Base-by-base conservation (phyloP, 2,329 filamentous ascomycete species). In the Eurotiales sp. region DNA sequence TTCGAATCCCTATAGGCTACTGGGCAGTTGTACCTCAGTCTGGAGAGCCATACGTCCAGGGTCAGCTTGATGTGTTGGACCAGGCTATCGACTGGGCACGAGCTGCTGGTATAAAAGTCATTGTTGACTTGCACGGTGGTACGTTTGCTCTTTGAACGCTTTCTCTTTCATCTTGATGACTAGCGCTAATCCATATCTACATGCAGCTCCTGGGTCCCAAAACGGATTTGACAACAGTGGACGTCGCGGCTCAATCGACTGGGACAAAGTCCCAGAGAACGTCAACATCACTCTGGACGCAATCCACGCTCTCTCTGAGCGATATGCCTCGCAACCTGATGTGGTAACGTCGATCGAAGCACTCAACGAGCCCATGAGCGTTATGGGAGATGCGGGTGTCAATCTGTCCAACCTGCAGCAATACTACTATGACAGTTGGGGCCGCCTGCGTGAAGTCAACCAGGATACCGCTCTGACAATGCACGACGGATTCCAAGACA, bases 221-320 rank as follows among this genome's bases (percentile, higher is more conserved):
- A 86, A 86, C 55, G 83, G 83, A 3, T 86, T 85, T 61, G 83
- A 86, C 66, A 86, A 86, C 67, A 82, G 78, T 49, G 84, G 84
- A 41, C 73, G 70, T 40, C 70, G 60, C 51, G 70, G 65, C 8
- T 47, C 66, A 21, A 62, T 72, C 44, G 19, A 65, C 39, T 75
- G 72, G 72, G 65, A 66, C n/a, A 61, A 67, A 43, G 65, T 64
- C 11, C 22, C 39, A 11, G 47, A 68, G 49, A 68, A 64, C 3
- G 61, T 72, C 12, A 40, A 59, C 0, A 56, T 68, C 50, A 75
- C 74, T 2, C 65, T 86, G 10, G 62, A 71, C 21, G 79, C 84
- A 3, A 72, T 88, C n/a, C 67, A 78, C 21, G 75, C 64, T 7
- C 80, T 86, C 49, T 77, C 80, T 21, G 59, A 72, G 15, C 81